Conservation (phyloP, 2,329 filamentous ascomycete species). For the Alternaria sp. region DNA sequence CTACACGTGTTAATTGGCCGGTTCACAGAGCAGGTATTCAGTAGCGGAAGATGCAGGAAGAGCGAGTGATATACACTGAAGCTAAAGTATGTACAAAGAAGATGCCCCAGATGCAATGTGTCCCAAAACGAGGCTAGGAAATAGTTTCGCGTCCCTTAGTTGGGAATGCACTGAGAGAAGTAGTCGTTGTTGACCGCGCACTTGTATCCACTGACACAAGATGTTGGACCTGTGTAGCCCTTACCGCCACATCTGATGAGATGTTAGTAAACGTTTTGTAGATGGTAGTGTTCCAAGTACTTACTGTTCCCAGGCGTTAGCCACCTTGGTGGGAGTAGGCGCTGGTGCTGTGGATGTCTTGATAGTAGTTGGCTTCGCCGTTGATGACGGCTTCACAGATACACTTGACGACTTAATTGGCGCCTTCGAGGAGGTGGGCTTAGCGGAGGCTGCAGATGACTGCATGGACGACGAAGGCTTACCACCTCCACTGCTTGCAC, state of each 20-base stretch:
- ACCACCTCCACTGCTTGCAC: conserved; percentile 13
- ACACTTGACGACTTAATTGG: conserved; percentile 2
- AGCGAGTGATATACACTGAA: conserved; percentile 13
- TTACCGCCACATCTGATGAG: conserved; percentile 30
- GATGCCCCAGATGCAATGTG: neutral
- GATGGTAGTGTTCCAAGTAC: neutral
- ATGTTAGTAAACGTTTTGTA: neutral
- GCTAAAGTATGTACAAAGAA: conserved; percentile 28
- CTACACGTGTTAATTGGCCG: neutral
- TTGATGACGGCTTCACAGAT: neutral
- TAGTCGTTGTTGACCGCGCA: conserved; percentile 15
- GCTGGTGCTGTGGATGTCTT: neutral
- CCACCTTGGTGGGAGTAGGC: neutral
- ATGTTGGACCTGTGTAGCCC: conserved; percentile 27
- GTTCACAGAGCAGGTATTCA: neutral
- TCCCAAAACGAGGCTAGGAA: neutral
- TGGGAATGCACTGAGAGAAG: conserved; percentile 19
- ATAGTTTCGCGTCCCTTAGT: neutral
- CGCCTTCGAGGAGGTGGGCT: conserved; percentile 9
- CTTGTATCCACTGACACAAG: conserved; percentile 27
- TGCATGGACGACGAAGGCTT: conserved; percentile 8
- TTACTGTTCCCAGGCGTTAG: conserved; percentile 14
- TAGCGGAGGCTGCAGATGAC: conserved; percentile 11
- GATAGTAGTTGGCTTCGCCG: neutral
- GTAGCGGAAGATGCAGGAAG: neutral